Evolutionary conservation across 2,329 filamentous ascomycete genomes (phyloP), one percentile per base, ranked within the genome.

Genomic region (Diaporthe eres): DNA sequence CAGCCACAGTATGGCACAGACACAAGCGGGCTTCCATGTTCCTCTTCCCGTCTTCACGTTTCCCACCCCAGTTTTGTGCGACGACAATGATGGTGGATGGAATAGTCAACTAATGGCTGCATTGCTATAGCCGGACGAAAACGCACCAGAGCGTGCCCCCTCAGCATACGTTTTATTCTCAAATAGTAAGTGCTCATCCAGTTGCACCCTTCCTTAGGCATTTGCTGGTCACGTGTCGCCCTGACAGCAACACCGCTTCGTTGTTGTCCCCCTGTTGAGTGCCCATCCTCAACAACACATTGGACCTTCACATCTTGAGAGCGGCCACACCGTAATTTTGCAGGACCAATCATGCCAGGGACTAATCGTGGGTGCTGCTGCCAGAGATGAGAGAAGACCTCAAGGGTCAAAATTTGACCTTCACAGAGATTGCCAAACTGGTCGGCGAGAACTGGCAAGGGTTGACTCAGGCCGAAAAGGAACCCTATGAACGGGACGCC

Each of bases 111-210:
- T 77, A 55, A 75, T 44, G 37, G 3, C 53, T 25, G 51, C 44
- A 22, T 13, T 49, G 8, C 25, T 51, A 12, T 49, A 95, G 91
- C 88, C 94, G 4, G 94, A 97, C 79, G 93, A 95, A 75, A 92
- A 94, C 85, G 94, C 94, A 0, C 94, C 94, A 2, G 94, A 96
- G 81, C 88, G 94, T 34, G 94, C 94, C 1, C 93, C 94, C 0
- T 96, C 94, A 6, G 94, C 94, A 68, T 96, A 96, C 84, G 94
- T 96, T 17, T 90, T 96, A 22, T 97, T 97, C 81, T 96, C 94
- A 0, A 96, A 96, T 80, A 94, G 93, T 94, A 84, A 86, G 92
- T 88, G 72, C 55, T n/a, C 53, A 42, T 47, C 55, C 44, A 72
- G 37, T 13, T 25, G 31, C 65, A 70, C 34, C 49, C 6, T 17